Evolutionary conservation across 2,329 filamentous ascomycete species (phyloP).

Genomic region (Bretziella fagacearum): DNA sequence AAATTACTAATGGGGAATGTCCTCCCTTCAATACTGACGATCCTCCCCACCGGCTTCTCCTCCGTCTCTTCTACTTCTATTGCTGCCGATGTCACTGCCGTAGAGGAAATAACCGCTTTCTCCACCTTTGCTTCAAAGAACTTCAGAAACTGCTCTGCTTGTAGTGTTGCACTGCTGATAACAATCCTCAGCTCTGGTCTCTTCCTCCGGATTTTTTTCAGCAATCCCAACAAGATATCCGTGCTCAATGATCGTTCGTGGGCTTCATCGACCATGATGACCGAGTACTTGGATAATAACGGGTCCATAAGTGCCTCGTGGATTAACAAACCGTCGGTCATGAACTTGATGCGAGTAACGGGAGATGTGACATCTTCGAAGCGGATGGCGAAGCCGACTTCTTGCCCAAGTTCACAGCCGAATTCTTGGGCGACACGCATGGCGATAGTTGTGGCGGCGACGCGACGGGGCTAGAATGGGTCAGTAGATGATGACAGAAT

Average conservation of each 20-base stretch:
- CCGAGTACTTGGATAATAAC: slow-evolving; percentile 73
- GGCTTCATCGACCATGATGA: slow-evolving; percentile 96
- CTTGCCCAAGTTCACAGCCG: slow-evolving; percentile 69
- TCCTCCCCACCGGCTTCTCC: slow-evolving; percentile 5
- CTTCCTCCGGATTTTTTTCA: slow-evolving; percentile 77
- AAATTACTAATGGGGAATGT: slow-evolving; percentile 79
- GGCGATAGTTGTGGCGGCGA: slow-evolving; percentile 82
- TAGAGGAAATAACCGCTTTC: background rate
- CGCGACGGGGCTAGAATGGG: slow-evolving; percentile 53
- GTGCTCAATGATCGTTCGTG: slow-evolving; percentile 89
- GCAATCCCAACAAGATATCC: slow-evolving; percentile 70
- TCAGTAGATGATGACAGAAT: slow-evolving; percentile 14
- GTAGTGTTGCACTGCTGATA: slow-evolving; percentile 82
- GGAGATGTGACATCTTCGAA: slow-evolving; percentile 85
- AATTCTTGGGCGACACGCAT: slow-evolving; percentile 79
- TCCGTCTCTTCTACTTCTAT: background rate
- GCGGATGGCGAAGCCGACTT: slow-evolving; percentile 81
- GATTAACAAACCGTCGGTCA: slow-evolving; percentile 83
- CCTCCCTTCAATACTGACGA: slow-evolving; percentile 54
- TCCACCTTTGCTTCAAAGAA: slow-evolving; percentile 43
- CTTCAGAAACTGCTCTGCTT: slow-evolving; percentile 67
- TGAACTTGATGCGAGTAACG: slow-evolving; percentile 77
- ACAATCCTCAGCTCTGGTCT: slow-evolving; percentile 72
- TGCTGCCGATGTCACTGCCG: slow-evolving; percentile 30
- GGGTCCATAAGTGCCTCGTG: slow-evolving; percentile 89